Evolutionary conservation across 1,139 yeast genomes (phyloP).

Genomic region (Lodderomyces metapsilosis): DNA sequence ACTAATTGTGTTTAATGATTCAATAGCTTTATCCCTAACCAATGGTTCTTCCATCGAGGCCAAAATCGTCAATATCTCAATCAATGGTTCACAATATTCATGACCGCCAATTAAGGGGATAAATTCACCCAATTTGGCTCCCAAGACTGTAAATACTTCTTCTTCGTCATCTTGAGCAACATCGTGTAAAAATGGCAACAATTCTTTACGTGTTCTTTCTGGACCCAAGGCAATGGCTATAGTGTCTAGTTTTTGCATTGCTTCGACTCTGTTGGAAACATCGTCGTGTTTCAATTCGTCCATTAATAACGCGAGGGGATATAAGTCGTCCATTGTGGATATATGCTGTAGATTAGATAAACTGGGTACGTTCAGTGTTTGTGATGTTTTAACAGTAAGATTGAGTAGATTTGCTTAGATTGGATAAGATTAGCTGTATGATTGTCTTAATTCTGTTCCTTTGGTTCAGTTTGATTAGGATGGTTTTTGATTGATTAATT

Average conservation of each 20-base stretch:
- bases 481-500: too few relatives aligned
- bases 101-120: constrained; percentile 87
- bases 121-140: constrained; percentile 85
- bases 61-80: constrained; percentile 84
- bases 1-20: constrained; percentile 73
- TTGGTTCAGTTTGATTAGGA: too few relatives aligned
- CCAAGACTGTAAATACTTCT: constrained; percentile 92
- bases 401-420: too few relatives aligned
- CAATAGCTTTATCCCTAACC: constrained; percentile 93
- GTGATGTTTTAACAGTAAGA: too few relatives aligned
- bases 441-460: too few relatives aligned
- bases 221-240: constrained; percentile 95
- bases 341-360: background rate
- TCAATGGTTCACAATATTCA: constrained; percentile 68
- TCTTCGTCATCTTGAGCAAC: constrained; percentile 99
- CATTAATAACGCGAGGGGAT: constrained; percentile 93
- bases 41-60: constrained; percentile 97
- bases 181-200: constrained; percentile 80
- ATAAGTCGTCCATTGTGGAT: constrained; percentile 70
- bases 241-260: constrained; percentile 91
- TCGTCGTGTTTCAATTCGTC: constrained; percentile 96
- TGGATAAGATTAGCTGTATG: too few relatives aligned
- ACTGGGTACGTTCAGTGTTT: too few relatives aligned
- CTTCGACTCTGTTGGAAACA: constrained; percentile 87
- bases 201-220: constrained; percentile 84